Evolutionary conservation across 441 rosid species (phyloP), one percentile per base, ranked within the genome.

Genomic region (Rhodomyrtus psidioides): DNA sequence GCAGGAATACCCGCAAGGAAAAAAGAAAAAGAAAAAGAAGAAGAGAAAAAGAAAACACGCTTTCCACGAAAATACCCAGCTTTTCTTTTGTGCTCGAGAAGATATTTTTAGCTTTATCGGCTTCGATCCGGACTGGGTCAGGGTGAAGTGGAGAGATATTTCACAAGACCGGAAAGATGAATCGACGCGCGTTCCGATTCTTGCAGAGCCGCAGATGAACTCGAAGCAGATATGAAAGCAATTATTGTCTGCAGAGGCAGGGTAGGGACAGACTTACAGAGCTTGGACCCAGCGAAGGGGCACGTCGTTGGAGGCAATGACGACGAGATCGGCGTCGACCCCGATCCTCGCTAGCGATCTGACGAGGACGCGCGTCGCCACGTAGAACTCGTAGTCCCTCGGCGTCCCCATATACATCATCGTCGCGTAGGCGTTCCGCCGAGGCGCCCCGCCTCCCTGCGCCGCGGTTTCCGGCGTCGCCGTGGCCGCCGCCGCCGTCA

Each of bases 351-450:
- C 89, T 9, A 97, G 97, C 12, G 99, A 97, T 93, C 97, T 93
- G 93, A 96, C 88, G 91, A 97, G 84, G 89, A 97, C 99, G 83
- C 98, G 97, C 86, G 92, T 94, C 30, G 98, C 99, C 27, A 95
- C 93, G 87, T 95, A 97, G 88, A 95, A 97, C 92, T 97, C 99
- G 89, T 95, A 97, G 93, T 96, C 98, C 84, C 98, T 93, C 23
- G 99, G 98, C 28, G 98, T 96, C 51, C 98, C 98, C 98, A 97
- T 95, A 87, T 97, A 97, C 99, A 97, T 96, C 98, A 97, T 97
- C 91, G 98, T 92, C 34, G 98, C 99, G 70, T 97, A 97, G 3
- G 99, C 99, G 92, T 96, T 94, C 53, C 86, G 87, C 28, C 39
- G 23, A 19, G 17, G 57, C 82, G 88, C 89, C 57, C 82, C 82